Percentiles rank a stretch among this genome's conserved stretches.
Evolutionary conservation across 176 grass and related monocot genomes (phyloP).

Genomic region (Cenchrus americanus): DNA sequence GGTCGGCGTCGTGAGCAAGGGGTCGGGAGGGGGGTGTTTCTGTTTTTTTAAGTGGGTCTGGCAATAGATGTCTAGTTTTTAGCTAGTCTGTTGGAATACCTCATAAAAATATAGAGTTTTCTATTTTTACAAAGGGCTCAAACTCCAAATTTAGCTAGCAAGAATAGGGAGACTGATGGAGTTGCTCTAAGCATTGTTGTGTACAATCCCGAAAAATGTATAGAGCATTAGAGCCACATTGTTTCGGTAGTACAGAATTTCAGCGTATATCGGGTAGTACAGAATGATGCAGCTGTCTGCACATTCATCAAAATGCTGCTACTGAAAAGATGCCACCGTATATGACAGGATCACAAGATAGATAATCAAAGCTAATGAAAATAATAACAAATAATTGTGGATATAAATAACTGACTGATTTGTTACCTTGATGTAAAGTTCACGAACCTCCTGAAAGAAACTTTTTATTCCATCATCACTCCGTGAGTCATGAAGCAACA

Average conservation of each 20-base stretch:
- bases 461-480: slow-evolving; percentile 83
- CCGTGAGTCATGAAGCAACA: slow-evolving; percentile 83
- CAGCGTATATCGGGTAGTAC: neutral
- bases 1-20: too few relatives aligned
- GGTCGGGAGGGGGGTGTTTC: too few relatives aligned
- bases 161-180: too few relatives aligned
- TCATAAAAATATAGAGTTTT: too few relatives aligned
- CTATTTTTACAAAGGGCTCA: too few relatives aligned
- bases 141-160: too few relatives aligned
- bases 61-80: too few relatives aligned
- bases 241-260: slow-evolving; percentile 2
- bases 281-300: neutral
- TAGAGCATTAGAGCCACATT: neutral
- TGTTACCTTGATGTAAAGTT: slow-evolving; percentile 84
- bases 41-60: too few relatives aligned
- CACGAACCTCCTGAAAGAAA: slow-evolving; percentile 92
- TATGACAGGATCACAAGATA: neutral
- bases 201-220: neutral
- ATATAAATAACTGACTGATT: neutral
- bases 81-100: too few relatives aligned
- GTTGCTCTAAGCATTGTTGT: neutral
- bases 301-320: neutral
- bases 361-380: neutral
- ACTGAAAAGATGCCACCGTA: neutral
- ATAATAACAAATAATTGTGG: neutral